These are phyloP conservation scores for Pseudohyphozyma bogoriensis DNA, from an alignment of 768 basidiomycete species.

Conservation along the genomic window DNA sequence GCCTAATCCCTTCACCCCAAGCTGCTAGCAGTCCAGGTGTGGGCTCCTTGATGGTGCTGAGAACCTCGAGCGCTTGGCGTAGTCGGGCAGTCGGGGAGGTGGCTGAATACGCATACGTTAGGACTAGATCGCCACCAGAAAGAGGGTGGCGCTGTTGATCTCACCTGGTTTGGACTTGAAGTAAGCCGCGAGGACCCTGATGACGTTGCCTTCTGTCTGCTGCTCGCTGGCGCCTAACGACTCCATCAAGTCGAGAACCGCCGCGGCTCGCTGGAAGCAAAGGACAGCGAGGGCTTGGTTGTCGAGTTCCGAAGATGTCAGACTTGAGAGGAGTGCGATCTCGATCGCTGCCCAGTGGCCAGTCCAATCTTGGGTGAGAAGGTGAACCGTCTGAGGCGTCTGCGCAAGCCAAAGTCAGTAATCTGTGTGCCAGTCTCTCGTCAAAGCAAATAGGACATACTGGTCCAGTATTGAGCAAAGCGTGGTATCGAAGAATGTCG, in stretches of 20 bases:
- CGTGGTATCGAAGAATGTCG: neutral
- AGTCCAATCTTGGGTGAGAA: neutral
- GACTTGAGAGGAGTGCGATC: neutral
- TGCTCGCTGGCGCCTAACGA: neutral
- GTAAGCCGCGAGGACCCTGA: neutral
- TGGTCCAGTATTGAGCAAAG: neutral
- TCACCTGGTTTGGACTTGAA: too few species aligned
- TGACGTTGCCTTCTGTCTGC: neutral
- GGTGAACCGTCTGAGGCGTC: neutral
- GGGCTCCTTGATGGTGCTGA: conserved; percentile 55
- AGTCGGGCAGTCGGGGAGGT: too few species aligned
- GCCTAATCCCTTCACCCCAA: conserved; percentile 72
- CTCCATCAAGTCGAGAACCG: neutral
- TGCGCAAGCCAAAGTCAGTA: too few species aligned
- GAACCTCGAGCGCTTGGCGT: conserved; percentile 52
- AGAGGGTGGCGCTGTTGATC: too few species aligned
- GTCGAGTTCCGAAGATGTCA: neutral
- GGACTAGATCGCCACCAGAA: too few species aligned
- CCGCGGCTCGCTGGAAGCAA: neutral
- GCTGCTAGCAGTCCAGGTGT: conserved; percentile 62
- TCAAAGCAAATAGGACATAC: neutral
- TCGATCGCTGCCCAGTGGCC: neutral
- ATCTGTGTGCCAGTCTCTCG: too few species aligned
- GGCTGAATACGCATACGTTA: too few species aligned
- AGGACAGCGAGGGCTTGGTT: neutral